Evolutionary conservation across 345 rosid species (phyloP).

Genomic region (Melaleuca quinquenervia): DNA sequence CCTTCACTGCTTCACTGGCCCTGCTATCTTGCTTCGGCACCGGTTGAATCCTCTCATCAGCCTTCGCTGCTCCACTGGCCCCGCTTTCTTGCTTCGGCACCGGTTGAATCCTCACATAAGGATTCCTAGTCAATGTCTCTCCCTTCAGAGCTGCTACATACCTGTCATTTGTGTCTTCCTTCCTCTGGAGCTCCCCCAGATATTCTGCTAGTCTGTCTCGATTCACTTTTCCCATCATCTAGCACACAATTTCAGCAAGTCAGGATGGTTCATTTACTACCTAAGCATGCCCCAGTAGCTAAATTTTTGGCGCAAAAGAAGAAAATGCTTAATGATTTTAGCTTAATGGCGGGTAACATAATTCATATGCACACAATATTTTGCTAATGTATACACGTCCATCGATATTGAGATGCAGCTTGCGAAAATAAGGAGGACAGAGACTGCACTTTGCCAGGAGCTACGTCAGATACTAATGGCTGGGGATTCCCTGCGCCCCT

Average conservation of each 20-base stretch:
- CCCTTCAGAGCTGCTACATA: slow-evolving; percentile 86
- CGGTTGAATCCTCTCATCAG: slow-evolving; percentile 46
- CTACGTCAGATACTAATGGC: neutral
- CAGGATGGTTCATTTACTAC: neutral
- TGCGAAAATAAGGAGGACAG: neutral
- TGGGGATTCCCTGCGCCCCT: neutral
- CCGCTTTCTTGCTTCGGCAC: slow-evolving; percentile 24
- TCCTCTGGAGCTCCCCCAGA: slow-evolving; percentile 81
- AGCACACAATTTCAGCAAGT: slow-evolving; percentile 2
- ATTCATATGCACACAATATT: neutral
- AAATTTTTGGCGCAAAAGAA: neutral
- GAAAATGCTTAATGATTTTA: neutral
- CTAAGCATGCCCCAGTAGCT: neutral
- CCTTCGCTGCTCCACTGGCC: slow-evolving; percentile 11
- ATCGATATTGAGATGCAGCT: neutral
- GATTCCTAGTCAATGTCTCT: slow-evolving; percentile 81
- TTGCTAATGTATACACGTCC: neutral
- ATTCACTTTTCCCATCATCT: slow-evolving; percentile 94
- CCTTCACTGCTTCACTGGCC: slow-evolving; percentile 11
- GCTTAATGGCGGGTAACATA: fast-evolving
- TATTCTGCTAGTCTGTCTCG: slow-evolving; percentile 83
- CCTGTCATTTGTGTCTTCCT: slow-evolving; percentile 84
- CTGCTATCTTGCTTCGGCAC: slow-evolving; percentile 24
- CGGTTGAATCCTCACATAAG: slow-evolving; percentile 73
- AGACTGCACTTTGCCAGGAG: neutral